A percentile compares a stretch with the other conserved stretches of the same genome.
Evolutionary conservation across 1,139 yeast genomes (phyloP).

Genomic region (Pichia sp.): DNA sequence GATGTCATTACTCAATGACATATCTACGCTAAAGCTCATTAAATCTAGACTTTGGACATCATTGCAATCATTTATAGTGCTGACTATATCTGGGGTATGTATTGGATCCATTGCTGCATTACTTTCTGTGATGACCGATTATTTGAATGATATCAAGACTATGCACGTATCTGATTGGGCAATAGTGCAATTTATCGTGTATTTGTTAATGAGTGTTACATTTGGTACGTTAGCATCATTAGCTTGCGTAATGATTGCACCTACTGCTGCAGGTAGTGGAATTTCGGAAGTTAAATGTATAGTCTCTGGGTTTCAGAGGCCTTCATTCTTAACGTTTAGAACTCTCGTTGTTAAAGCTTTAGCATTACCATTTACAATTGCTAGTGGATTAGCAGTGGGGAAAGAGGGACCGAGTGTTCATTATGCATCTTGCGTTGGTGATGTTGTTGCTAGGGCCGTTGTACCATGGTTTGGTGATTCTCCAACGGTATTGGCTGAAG

Average conservation of each 20-base stretch:
- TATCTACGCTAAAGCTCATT: conserved; percentile 9
- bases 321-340: conserved; percentile 67
- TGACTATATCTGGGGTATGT: conserved; percentile 64
- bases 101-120: conserved; percentile 82
- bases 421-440: conserved; percentile 78
- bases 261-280: conserved; percentile 95
- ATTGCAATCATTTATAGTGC: conserved; percentile 65
- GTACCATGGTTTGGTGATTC: conserved; percentile 34
- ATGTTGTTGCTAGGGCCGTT: conserved; percentile 52
- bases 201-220: conserved; percentile 49
- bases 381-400: conserved; percentile 74
- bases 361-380: conserved; percentile 80
- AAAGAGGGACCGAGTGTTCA: conserved; percentile 87
- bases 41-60: conserved; percentile 31
- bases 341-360: conserved; percentile 71
- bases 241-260: conserved; percentile 67
- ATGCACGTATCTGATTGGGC: conserved; percentile 34
- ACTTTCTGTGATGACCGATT: conserved; percentile 75
- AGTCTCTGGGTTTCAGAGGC: conserved; percentile 81
- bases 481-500: conserved; percentile 48
- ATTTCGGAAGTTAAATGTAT: conserved; percentile 95
- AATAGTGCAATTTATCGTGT: conserved; percentile 48
- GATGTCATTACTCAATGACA: too few relatives aligned
- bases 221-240: conserved; percentile 63
- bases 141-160: conserved; percentile 77